Base-by-base conservation (phyloP, 2,329 filamentous ascomycete genomes). In the Paecilomyces formosus region DNA sequence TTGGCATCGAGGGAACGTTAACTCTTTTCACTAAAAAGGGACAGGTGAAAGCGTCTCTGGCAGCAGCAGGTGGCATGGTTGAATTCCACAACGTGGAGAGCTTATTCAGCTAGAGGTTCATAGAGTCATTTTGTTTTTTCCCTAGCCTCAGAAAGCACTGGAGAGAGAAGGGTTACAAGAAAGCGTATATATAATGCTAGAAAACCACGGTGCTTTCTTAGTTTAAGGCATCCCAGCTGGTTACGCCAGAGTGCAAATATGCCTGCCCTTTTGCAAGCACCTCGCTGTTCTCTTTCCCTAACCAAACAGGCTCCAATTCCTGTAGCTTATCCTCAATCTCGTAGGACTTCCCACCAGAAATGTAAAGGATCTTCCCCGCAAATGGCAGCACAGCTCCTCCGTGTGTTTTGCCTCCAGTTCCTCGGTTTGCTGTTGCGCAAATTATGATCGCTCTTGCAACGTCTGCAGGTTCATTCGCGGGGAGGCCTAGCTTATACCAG, bases 241-340 rank as follows among this genome's bases (percentile, higher is more conserved):
- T 58, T 30, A 24, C 52, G 4, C 22, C 54, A 12, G 59, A 56
- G 26, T 31, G 53, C 18, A 60, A 22, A 58, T 56, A 60, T 28
- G 54, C 59, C 50, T 60, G 59, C 8, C 59, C 59, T 5, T 45
- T 60, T 18, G 55, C 53, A 8, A 60, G 31, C 8, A 58, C 28
- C n/a, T 55, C 57, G 50, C 59, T 60, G 53, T 35, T 66, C 62
- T 80, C 75, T 59, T 76, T 65, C 2, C 78, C 66, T 54, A 69
- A 57, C 66, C 66, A 69, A 3, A 21, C 15, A 2, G 65, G 64
- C 51, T 67, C 64, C 39, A 66, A 53, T 3, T 52, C 56, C n/a
- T 63, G 60, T 3, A 69, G 52, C 7, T 52, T 53, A 35, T 68
- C 66, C 56, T 69, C 66, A 22, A 69, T 63, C 11, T 68, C 66